phyloP scores from a whole-genome alignment of 1,284 basidiomycete species.

The Boletus nobilissimus region DNA sequence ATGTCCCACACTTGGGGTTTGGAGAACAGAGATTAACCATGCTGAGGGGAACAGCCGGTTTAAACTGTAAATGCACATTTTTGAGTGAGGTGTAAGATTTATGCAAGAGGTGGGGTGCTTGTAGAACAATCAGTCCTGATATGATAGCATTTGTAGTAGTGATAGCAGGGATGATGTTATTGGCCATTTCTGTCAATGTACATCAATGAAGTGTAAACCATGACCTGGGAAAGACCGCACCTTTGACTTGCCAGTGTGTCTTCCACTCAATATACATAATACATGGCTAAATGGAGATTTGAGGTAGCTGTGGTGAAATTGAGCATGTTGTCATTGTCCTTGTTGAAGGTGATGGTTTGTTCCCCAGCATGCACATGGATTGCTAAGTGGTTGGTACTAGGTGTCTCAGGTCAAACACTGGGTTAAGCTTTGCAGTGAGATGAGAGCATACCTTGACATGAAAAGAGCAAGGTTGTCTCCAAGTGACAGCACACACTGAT shows the following conservation, averaged over 20 bases:
- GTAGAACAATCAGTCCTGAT: constrained; percentile 92
- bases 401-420: constrained; percentile 16
- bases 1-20: constrained; percentile 83
- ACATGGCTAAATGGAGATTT: constrained; percentile 91
- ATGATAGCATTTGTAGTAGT: constrained; percentile 99
- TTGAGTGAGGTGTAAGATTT: constrained; percentile 67
- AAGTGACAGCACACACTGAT: constrained; percentile 80
- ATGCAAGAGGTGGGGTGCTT: constrained; percentile 86
- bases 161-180: constrained; percentile 99
- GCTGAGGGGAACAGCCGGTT: constrained; percentile 78
- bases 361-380: constrained; percentile 78
- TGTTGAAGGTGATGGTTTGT: constrained; percentile 91
- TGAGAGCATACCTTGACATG: constrained; percentile 71
- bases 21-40: constrained; percentile 72
- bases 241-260: constrained; percentile 97
- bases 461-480: constrained; percentile 87
- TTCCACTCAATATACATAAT: constrained; percentile 89
- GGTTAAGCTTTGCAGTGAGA: not conserved
- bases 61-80: constrained; percentile 81
- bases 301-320: constrained; percentile 96
- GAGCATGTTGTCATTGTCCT: constrained; percentile 96
- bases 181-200: constrained; percentile 88
- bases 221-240: constrained; percentile 42
- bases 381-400: constrained; percentile 82
- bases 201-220: not conserved